Percentiles rank a stretch among this genome's conserved stretches.
phyloP scores from a whole-genome alignment of 1,139 yeast genomes.

The Fermentozyma sake region DNA sequence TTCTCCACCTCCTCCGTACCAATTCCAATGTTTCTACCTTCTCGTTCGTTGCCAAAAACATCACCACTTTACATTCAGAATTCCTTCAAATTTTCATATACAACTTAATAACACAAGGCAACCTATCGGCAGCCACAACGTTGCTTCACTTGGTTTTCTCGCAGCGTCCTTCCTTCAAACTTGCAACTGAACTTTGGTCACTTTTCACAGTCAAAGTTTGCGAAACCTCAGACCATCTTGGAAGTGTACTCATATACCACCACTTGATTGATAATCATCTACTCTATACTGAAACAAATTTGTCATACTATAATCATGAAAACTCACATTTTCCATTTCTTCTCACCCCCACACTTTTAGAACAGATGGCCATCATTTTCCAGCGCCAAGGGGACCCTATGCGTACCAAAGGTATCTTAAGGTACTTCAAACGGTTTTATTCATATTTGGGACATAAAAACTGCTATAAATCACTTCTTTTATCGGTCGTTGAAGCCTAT shows the following conservation, averaged over 20 bases:
- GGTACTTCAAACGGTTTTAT: conserved; percentile 37
- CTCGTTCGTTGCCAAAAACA: conserved; percentile 1
- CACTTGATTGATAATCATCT: conserved; percentile 27
- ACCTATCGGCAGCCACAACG: conserved; percentile 19
- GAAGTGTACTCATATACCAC: conserved; percentile 35
- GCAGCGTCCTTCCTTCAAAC: conserved; percentile 11
- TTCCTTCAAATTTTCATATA: conserved; percentile 19
- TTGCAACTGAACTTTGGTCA: conserved; percentile 39
- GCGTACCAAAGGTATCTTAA: conserved; percentile 27
- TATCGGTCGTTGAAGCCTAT: conserved; percentile 29
- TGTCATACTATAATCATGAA: conserved; percentile 14
- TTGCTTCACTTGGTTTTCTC: conserved; percentile 19
- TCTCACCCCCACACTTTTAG: conserved; percentile 22
- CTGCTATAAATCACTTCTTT: conserved; percentile 23
- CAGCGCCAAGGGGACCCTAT: conserved; percentile 21
- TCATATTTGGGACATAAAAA: conserved; percentile 28
- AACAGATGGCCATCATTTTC: conserved; percentile 25
- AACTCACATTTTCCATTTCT: conserved; percentile 29
- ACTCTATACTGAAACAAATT: conserved; percentile 14
- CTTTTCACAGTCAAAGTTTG: conserved; percentile 21
- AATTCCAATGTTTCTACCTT: too few relatives aligned
- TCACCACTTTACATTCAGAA: conserved; percentile 3
- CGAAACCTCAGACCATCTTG: conserved; percentile 23
- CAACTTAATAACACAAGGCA: conserved; percentile 14
- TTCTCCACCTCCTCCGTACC: too few relatives aligned